Base-by-base conservation (phyloP, 2,329 filamentous ascomycete species). In the Botrytis deweyae region DNA sequence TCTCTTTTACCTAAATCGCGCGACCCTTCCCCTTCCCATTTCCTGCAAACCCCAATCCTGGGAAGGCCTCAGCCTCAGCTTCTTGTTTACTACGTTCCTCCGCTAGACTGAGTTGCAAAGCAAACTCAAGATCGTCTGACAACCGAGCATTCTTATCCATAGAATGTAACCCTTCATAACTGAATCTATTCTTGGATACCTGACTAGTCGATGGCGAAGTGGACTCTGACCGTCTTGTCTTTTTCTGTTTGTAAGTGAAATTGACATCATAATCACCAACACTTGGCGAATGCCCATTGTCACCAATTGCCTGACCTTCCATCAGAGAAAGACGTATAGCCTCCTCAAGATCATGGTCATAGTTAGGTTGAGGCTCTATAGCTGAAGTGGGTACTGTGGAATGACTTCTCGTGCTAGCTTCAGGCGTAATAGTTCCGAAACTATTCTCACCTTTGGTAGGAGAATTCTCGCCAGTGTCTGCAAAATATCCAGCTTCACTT, bases 261-360 rank as follows among this genome's bases (percentile, higher is more conserved):
- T 86, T 83, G 66, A 87, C 86, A 58, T 88, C 86, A 74, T 86
- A 87, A 25, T 86, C 87, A 29, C 84, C 84, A 36, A 81, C 85
- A 16, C 79, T 82, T 0, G 87, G 84, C 5, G 86, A 86, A 62
- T 84, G 82, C 1, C 83, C 84, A 29, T 73, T 61, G 4, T 44
- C 72, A 2, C 80, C 78, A 42, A 87, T 86, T 71, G 87, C 85
- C 55, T 85, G 84, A 9, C 85, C 85, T 76, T 91, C 89, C 70
- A 90, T 82, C 10, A 91, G 82, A 3, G 88, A 90, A 16, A 91
- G 82, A 0, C 89, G 87, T 58, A 91, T 88, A 1, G 89, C 90
- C 71, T 88, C 86, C 81, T 91, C 89, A 16, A 91, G 86, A 78
- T 91, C 89, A 74, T 88, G 89, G 38, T 89, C 87, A 66, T 86